Evolutionary conservation across 805 yeast genomes (phyloP).

Genomic region (Candida jianshihensis): DNA sequence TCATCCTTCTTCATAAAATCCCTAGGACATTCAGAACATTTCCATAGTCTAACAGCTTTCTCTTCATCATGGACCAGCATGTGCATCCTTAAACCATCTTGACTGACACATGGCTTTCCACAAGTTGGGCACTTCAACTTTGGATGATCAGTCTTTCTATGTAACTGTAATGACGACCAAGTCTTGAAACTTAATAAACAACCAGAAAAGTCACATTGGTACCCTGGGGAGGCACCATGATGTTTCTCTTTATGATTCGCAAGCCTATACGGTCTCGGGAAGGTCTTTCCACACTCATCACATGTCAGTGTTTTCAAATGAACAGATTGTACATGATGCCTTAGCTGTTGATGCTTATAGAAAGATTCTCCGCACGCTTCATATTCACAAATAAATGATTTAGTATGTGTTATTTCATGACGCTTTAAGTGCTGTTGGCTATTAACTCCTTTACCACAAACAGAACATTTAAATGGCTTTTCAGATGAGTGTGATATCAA

Average conservation of each 20-base stretch:
- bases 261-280: conserved; percentile 57
- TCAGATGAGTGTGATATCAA: conserved; percentile 52
- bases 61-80: conserved; percentile 60
- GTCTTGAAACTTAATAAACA: conserved; percentile 57
- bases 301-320: conserved; percentile 56
- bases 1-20: conserved; percentile 52
- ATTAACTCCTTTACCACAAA: conserved; percentile 78
- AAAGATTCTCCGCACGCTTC: conserved; percentile 63
- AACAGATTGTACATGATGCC: conserved; percentile 59
- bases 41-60: conserved; percentile 42
- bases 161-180: conserved; percentile 69
- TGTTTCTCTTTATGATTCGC: conserved; percentile 57
- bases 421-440: conserved; percentile 74
- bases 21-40: conserved; percentile 48
- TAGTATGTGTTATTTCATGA: conserved; percentile 77
- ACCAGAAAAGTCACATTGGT: conserved; percentile 56
- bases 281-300: conserved; percentile 54
- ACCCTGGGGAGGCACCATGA: conserved; percentile 51
- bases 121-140: conserved; percentile 58
- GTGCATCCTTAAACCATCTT: conserved; percentile 62
- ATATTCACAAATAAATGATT: conserved; percentile 52
- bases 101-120: conserved; percentile 67
- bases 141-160: conserved; percentile 68
- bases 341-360: conserved; percentile 66
- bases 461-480: conserved; percentile 66